Evolutionary conservation across 805 yeast genomes (phyloP), one percentile per base, ranked within the genome.

Genomic region (Saturnispora sekii): DNA sequence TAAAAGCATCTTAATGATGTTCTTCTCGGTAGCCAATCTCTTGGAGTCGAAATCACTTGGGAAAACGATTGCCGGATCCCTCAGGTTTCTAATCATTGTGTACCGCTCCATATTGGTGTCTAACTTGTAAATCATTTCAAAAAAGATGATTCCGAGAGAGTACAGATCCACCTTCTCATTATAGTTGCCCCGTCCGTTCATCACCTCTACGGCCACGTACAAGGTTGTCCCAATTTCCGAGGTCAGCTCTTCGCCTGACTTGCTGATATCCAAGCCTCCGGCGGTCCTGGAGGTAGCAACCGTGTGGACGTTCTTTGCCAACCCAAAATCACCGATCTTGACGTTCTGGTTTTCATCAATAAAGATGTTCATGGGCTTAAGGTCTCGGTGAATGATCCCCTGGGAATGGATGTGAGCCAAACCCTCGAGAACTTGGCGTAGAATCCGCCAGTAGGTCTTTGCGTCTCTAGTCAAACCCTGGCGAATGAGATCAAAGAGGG

Each of bases 81-180:
- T 68, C 44, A 90, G 62, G 18, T 73, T 68, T 48, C 78, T 74
- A n/a, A 93, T 64, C 7, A 79, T 84, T 39, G 73, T 70, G 10
- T 83, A 87, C 43, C 98, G 72, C 60, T 93, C 99, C 97, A 93
- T 93, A 2, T 87, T 89, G 0, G 99, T 93, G n/a, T 72, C 70
- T 54, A 90, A 70, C 1, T 81, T 71, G 59, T 80, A 87, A 28
- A 87, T 75, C 98, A 93, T 93, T 59, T 93, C 98, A 60, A 93
- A 93, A 58, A 93, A 87, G 1, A 93, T 93, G 32, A 93, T 78
- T 3, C 99, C 99, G 35, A 93, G 65, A 0, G 98, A 88, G 60
- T 88, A 93, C 84, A 93, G 81, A 60, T 93, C 99, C 33, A 93
- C 95, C 53, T 93, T 93, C 51, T 85, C 96, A 58, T 90, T 81